These are phyloP conservation scores for Penicillium sp. DNA, from an alignment of 2,329 filamentous ascomycete species.

Conservation along the genomic window DNA sequence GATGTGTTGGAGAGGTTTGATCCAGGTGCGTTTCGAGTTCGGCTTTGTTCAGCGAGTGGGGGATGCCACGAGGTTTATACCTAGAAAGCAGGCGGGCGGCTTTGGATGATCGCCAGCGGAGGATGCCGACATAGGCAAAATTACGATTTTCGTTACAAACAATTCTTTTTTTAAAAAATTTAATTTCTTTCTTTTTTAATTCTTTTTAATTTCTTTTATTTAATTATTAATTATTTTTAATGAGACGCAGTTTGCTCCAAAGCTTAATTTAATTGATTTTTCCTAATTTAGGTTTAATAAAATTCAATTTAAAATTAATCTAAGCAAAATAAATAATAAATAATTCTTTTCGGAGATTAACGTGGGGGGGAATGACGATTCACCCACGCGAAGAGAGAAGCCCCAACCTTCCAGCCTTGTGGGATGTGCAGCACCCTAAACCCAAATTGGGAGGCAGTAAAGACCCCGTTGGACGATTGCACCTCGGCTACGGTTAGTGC, in stretches of 20 bases:
- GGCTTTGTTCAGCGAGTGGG: slow-evolving; percentile 6
- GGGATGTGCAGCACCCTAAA: slow-evolving; percentile 14
- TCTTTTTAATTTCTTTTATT: not conserved
- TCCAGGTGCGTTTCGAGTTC: slow-evolving; percentile 10
- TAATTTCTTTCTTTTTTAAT: not conserved
- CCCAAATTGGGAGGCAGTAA: slow-evolving; percentile 26
- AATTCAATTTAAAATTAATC: slow-evolving; percentile 1
- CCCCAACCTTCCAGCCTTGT: slow-evolving; percentile 7
- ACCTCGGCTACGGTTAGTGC: slow-evolving; percentile 29
- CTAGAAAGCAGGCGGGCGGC: slow-evolving; percentile 7
- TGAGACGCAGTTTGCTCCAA: slow-evolving; percentile 27
- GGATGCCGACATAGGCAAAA: slow-evolving; percentile 19
- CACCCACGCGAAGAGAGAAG: slow-evolving; percentile 14
- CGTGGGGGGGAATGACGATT: slow-evolving; percentile 21
- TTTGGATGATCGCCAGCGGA: slow-evolving; percentile 24
- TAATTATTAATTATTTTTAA: not conserved
- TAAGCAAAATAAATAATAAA: not conserved
- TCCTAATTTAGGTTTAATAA: not conserved
- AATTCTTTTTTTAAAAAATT: not conserved
- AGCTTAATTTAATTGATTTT: slow-evolving; percentile 28
- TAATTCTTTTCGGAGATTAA: slow-evolving; percentile 21
- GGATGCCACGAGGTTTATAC: slow-evolving; percentile 27
- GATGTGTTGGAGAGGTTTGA: slow-evolving; percentile 1
- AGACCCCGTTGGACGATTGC: slow-evolving; percentile 22
- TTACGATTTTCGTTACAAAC: slow-evolving; percentile 11